Evolutionary conservation across 2,329 filamentous ascomycete species (phyloP).

Genomic region (Rutstroemia sp.): DNA sequence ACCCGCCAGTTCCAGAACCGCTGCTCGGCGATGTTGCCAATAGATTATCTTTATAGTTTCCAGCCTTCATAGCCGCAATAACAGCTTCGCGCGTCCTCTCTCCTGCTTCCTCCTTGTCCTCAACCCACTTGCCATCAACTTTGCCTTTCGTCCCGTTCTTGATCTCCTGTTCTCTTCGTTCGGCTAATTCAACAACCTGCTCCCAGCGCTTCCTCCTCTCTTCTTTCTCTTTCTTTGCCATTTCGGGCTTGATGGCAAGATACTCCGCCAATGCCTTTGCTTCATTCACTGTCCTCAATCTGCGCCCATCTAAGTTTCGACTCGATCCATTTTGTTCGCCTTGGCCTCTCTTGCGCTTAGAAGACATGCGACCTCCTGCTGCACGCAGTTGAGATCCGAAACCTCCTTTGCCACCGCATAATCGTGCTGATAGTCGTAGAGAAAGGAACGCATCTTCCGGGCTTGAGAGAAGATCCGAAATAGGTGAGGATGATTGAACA

Average conservation of each 20-base stretch:
- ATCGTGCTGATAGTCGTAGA: slow-evolving; percentile 68
- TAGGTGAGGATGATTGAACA: slow-evolving; percentile 41
- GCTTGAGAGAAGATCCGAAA: slow-evolving; percentile 55
- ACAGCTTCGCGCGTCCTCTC: slow-evolving; percentile 78
- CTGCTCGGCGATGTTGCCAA: slow-evolving; percentile 33
- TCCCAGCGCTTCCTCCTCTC: slow-evolving; percentile 79
- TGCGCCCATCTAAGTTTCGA: slow-evolving; percentile 84
- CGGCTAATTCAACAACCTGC: slow-evolving; percentile 76
- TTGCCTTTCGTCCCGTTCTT: slow-evolving; percentile 63
- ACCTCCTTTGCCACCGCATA: slow-evolving; percentile 92
- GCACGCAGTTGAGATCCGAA: slow-evolving; percentile 96
- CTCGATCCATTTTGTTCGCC: slow-evolving; percentile 84
- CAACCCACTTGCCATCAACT: slow-evolving; percentile 88
- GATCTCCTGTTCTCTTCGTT: slow-evolving; percentile 77
- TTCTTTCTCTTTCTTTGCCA: slow-evolving; percentile 92
- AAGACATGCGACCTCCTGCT: slow-evolving; percentile 96
- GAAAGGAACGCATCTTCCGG: slow-evolving; percentile 64
- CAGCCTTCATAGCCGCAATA: slow-evolving; percentile 59
- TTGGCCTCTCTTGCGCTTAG: slow-evolving; percentile 73
- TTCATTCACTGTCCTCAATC: slow-evolving; percentile 86
- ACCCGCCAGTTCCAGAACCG: slow-evolving; percentile 26
- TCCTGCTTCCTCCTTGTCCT: slow-evolving; percentile 84
- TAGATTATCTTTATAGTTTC: slow-evolving; percentile 54
- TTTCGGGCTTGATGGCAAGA: slow-evolving; percentile 89
- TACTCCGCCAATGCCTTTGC: slow-evolving; percentile 95